Base-by-base conservation (phyloP, 768 basidiomycete genomes). In the Amanita exitialis region DNA sequence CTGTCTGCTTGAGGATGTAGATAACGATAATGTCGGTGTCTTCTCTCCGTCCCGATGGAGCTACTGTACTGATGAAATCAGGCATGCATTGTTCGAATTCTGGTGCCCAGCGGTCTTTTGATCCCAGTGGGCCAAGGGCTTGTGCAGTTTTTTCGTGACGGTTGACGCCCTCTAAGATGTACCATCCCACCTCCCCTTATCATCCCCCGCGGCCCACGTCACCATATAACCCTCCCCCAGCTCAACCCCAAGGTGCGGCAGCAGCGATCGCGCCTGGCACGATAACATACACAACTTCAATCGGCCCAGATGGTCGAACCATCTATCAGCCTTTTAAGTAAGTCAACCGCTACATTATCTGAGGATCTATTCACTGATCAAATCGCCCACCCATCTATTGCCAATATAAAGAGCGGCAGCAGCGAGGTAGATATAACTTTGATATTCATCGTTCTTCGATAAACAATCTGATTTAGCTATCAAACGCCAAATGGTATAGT, bases 251-350 rank as follows among this genome's bases (percentile, higher is more conserved):
- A 16, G n/a, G 3, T 38, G 10, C 37, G 6, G 57, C 45, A 28
- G 49, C 51, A 47, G 65, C 54, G 62, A 80, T 86, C 50, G 67
- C 71, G 32, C 75, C 84, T 30, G 86, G 85, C n/a, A 67, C 83
- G 34, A 72, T 83, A 58, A 86, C 83, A 18, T 89, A 86, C 56
- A 85, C 85, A 0, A 86, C 84, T 9, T 73, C 79, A 1, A 74
- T 69, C 0, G 73, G 72, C 2, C 68, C 76, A 34, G 80, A 88
- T 67, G 87, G 87, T 15, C 70, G 73, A 54, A 50, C 77, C 27
- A 61, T 74, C 49, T 90, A 90, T 61, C 82, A 88, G 59, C 75
- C 80, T 10, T 90, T 87, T 78, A 88, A 71, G 86, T 85, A 59
- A 51, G 50, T 51, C 59, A 37, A 21, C 27, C 10, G 32, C 45